These are phyloP conservation scores for Incumbomyces lentus DNA, from an alignment of 2,329 filamentous ascomycete species.

Conservation along the genomic window DNA sequence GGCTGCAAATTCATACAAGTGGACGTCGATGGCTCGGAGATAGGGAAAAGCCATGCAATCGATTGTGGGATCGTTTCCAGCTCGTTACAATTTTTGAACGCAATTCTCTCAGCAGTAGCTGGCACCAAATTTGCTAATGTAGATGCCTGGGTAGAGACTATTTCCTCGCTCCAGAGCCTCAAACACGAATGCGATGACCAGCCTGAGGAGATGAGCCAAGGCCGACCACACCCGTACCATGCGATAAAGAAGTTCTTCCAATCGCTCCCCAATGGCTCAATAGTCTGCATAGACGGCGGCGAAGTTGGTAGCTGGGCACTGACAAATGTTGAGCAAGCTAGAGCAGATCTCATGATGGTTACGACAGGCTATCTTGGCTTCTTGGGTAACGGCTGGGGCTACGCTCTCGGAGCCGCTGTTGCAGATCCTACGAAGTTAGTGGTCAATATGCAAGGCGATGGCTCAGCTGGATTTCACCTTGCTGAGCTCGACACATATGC, in stretches of 20 bases:
- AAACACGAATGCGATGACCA: slow-evolving; percentile 17
- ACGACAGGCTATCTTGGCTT: slow-evolving; percentile 34
- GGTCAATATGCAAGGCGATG: slow-evolving; percentile 38
- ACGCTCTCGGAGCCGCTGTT: slow-evolving; percentile 34
- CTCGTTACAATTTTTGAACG: slow-evolving; percentile 25
- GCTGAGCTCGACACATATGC: slow-evolving; percentile 37
- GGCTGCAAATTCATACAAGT: slow-evolving; percentile 33
- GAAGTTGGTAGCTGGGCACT: slow-evolving; percentile 27
- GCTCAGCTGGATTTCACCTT: slow-evolving; percentile 36
- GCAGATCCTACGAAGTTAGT: slow-evolving; percentile 31
- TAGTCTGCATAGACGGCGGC: slow-evolving; percentile 35
- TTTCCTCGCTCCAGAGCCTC: slow-evolving; percentile 12
- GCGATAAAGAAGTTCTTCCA: slow-evolving; percentile 30
- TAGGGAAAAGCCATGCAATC: slow-evolving; percentile 32
- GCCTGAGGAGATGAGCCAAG: slow-evolving; percentile 19
- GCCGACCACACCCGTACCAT: slow-evolving; percentile 35
- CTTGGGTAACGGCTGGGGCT: slow-evolving; percentile 39
- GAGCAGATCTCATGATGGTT: slow-evolving; percentile 10
- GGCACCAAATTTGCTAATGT: slow-evolving; percentile 2
- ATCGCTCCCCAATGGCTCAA: slow-evolving; percentile 25
- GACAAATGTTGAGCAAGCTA: slow-evolving; percentile 24
- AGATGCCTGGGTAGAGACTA: slow-evolving; percentile 1
- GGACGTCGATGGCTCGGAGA: slow-evolving; percentile 34
- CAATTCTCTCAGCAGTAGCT: slow-evolving; percentile 17
- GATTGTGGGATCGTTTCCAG: slow-evolving; percentile 35